phyloP scores from a whole-genome alignment of 805 yeast genomes.

The Cyberlindnera xishuangbannaensis region DNA sequence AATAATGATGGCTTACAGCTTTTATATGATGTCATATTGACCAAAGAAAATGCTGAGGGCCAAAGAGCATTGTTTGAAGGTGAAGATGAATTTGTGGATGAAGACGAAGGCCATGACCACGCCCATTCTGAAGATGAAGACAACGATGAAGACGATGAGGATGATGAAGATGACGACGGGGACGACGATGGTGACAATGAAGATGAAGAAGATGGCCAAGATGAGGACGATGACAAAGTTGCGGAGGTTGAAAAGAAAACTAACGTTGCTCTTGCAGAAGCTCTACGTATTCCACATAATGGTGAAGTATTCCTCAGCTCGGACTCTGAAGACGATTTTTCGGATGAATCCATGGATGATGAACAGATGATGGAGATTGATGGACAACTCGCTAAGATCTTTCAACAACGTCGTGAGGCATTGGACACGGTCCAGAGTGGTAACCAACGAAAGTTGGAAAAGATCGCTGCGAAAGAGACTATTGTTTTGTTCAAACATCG shows the following conservation, averaged over 20 bases:
- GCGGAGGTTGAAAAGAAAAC: constrained; percentile 48
- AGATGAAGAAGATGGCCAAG: constrained; percentile 29
- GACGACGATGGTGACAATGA: constrained; percentile 33
- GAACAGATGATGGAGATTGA: constrained; percentile 96
- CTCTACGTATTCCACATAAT: constrained; percentile 56
- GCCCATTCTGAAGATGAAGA: constrained; percentile 32
- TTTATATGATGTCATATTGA: constrained; percentile 47
- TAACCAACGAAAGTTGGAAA: constrained; percentile 64
- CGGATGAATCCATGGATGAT: constrained; percentile 86
- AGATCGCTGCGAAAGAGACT: constrained; percentile 71
- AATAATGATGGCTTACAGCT: constrained; percentile 40
- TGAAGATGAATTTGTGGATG: constrained; percentile 44
- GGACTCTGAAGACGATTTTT: constrained; percentile 48
- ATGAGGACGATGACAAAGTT: constrained; percentile 19
- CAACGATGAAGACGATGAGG: constrained; percentile 27
- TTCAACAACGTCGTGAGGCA: constrained; percentile 74
- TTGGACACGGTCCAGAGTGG: constrained; percentile 51
- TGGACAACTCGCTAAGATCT: constrained; percentile 73
- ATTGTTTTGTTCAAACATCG: constrained; percentile 75
- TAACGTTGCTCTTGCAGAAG: constrained; percentile 61
- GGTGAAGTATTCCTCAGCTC: constrained; percentile 35
- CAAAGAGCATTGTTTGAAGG: constrained; percentile 69
- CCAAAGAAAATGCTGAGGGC: constrained; percentile 80
- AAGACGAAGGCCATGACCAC: constrained; percentile 38
- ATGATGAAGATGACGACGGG: constrained; percentile 27